Evolutionary conservation across 1,284 basidiomycete species (phyloP).

Genomic region (Cryptococcus sp.): DNA sequence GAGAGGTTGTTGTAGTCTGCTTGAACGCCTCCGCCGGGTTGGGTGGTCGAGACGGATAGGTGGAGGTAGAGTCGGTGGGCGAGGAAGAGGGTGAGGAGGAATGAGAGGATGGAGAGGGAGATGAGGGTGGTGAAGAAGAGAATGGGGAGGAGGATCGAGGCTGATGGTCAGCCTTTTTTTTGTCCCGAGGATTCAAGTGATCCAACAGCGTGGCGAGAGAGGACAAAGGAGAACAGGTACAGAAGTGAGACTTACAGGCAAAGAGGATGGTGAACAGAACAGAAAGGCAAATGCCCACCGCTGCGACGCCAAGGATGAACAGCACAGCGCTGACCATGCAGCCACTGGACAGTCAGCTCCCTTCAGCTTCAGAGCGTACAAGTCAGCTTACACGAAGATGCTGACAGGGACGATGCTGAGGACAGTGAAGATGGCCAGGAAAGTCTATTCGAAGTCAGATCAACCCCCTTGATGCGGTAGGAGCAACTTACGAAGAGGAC

Average conservation of each 20-base stretch:
- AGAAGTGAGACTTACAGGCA: constrained; percentile 15
- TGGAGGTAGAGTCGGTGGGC: constrained; percentile 37
- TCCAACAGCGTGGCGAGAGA: not conserved
- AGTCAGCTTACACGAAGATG: constrained; percentile 24
- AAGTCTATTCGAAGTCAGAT: constrained; percentile 28
- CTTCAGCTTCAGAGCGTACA: not conserved
- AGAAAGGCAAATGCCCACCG: constrained; percentile 19
- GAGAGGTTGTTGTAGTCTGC: constrained; percentile 7
- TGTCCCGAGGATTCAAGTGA: no score
- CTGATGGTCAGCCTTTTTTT: constrained; percentile 10
- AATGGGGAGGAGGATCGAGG: constrained; percentile 31
- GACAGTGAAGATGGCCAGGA: constrained; percentile 27
- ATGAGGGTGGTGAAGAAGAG: constrained; percentile 30
- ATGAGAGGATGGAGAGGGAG: constrained; percentile 18
- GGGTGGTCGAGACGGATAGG: constrained; percentile 9
- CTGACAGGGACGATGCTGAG: constrained; percentile 30
- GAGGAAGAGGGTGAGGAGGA: constrained; percentile 36
- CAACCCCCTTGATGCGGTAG: not conserved
- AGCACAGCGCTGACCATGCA: constrained; percentile 19
- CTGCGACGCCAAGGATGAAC: constrained; percentile 20
- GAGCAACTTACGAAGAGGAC: constrained; percentile 33
- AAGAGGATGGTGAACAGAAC: constrained; percentile 19
- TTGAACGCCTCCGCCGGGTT: not conserved
- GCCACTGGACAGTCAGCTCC: constrained; percentile 13
- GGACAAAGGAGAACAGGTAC: not conserved